A percentile compares a stretch with the other conserved stretches of the same genome.
Conservation (phyloP, 805 yeast genomes). For the Kuraishia hungarica region DNA sequence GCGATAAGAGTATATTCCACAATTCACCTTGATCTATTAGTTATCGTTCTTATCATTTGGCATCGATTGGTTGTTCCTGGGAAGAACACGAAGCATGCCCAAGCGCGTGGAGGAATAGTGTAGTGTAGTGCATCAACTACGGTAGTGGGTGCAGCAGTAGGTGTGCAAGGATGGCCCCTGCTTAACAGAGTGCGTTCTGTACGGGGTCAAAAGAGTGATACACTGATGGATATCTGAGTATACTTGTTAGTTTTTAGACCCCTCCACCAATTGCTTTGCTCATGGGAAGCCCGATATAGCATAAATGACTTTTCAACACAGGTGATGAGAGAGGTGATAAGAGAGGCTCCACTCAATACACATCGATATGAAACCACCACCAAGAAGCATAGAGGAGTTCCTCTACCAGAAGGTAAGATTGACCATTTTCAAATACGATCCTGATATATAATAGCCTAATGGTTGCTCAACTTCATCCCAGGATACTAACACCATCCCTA, state of each 20-base stretch:
- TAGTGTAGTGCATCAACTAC: background rate
- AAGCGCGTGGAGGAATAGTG: background rate
- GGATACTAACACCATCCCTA: conserved; percentile 16
- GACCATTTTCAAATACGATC: too few species aligned
- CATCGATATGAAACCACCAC: background rate
- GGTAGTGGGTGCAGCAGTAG: background rate
- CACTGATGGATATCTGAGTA: too few species aligned
- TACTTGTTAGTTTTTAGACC: too few species aligned
- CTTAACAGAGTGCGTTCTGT: background rate
- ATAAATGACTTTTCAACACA: background rate
- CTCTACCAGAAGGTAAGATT: conserved; percentile 6
- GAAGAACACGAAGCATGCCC: background rate
- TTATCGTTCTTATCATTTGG: background rate
- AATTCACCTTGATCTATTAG: background rate
- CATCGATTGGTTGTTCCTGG: too few species aligned
- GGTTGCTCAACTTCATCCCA: background rate
- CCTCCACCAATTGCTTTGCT: too few species aligned
- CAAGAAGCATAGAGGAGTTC: conserved; percentile 6
- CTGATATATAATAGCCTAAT: background rate
- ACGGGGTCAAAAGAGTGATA: background rate
- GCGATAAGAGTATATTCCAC: background rate
- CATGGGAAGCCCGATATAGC: too few species aligned
- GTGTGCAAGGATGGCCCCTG: too few species aligned
- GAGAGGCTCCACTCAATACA: background rate
- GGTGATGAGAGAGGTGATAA: background rate